Base-by-base conservation (phyloP, 1,139 yeast genomes). In the Hansenula sp. region DNA sequence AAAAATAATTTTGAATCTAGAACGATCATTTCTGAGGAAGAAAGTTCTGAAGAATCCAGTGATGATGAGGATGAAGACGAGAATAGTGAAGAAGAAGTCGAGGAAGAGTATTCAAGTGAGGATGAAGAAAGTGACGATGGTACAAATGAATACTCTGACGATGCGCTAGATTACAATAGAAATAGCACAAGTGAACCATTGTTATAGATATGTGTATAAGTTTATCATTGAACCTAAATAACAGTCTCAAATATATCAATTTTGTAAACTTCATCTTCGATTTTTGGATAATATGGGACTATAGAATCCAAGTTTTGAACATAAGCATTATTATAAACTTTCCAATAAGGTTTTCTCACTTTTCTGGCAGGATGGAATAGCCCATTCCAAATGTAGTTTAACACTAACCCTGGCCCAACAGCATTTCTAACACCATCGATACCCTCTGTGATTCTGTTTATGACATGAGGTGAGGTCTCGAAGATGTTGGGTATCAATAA, bases 401-500 rank as follows among this genome's bases (percentile, higher is more conserved):
- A 64, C 46, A 84, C 73, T 2, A 80, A 57, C 0, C 96, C 96
- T 11, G 79, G 74, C 0, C 99, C 99, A 17, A 91, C 63, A 0
- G 84, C 84, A 44, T 77, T 70, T 37, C 94, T 71, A 31, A 90
- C 62, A 1, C 91, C 84, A 48, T 87, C 94, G 27, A 93, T 69
- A 46, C 93, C 87, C 46, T 90, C 98, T 42, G 88, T 55, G 4
- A 93, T 81, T 50, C 98, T 77, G 27, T 72, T 76, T 46, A 91
- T 90, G 13, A 91, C 98, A 64, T 94, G 99, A 0, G 98, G 98
- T 0, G 97, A 89, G 0, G 96, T 87, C 60, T 91, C 98, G 60
- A 81, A 90, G 3, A 93, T 71, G 60, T 90, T 91, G 1, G 98
- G 97, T 60, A 89, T 63, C 17, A 91, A 62, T 41, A 89, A 69